These are phyloP conservation scores for Exophiala sp. DNA, from an alignment of 2,329 filamentous ascomycete species.

Conservation along the genomic window DNA sequence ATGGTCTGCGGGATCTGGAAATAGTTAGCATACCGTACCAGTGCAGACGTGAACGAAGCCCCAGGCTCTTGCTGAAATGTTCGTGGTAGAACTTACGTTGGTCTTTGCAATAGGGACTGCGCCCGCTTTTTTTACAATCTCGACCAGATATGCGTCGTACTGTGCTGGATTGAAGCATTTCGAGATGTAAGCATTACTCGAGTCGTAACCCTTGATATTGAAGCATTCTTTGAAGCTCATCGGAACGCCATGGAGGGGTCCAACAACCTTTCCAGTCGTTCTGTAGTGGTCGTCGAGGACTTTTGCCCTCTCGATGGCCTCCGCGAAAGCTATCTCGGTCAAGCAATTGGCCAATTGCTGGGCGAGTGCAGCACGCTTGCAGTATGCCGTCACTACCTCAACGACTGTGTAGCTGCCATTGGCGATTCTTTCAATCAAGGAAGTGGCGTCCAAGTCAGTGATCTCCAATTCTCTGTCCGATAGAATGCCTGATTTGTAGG, in stretches of 20 bases:
- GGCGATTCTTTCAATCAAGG: slow-evolving; percentile 36
- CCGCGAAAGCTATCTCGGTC: slow-evolving; percentile 36
- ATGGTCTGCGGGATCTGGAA: slow-evolving; percentile 54
- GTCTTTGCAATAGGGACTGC: slow-evolving; percentile 67
- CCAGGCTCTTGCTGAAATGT: no score
- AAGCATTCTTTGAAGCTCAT: slow-evolving; percentile 35
- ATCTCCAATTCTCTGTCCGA: slow-evolving; percentile 52
- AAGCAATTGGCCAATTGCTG: slow-evolving; percentile 33
- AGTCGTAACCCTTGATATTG: slow-evolving; percentile 48
- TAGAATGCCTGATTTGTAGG: slow-evolving; percentile 38
- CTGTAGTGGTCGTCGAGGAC: slow-evolving; percentile 35
- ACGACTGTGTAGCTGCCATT: slow-evolving; percentile 36
- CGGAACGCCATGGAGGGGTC: slow-evolving; percentile 39
- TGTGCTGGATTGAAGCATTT: slow-evolving; percentile 58
- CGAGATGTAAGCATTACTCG: slow-evolving; percentile 56
- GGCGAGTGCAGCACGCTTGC: slow-evolving; percentile 39
- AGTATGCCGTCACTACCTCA: slow-evolving; percentile 53
- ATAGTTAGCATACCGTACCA: no score
- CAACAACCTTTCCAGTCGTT: slow-evolving; percentile 30
- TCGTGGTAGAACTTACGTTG: slow-evolving; percentile 45
- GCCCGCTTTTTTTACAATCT: slow-evolving; percentile 56
- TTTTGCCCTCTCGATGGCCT: slow-evolving; percentile 36
- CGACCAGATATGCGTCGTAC: slow-evolving; percentile 55
- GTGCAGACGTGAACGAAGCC: no score
- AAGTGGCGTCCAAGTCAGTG: slow-evolving; percentile 50